Conservation (phyloP, 495 filamentous ascomycete genomes). For the Aspergillus coremiiformis region DNA sequence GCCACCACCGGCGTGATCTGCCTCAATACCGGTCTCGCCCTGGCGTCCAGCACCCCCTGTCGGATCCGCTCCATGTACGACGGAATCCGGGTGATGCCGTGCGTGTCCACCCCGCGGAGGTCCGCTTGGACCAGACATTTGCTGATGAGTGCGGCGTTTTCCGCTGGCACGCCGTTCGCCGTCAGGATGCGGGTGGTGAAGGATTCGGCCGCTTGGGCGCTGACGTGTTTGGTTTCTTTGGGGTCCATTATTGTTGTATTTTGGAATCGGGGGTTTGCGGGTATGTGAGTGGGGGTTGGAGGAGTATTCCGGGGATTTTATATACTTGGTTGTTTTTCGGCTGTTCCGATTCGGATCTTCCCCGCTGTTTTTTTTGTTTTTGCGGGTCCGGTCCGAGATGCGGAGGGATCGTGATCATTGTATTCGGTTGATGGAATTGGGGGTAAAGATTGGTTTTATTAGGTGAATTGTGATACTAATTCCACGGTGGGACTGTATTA, state of each 20-base stretch:
- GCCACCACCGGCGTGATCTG: slow-evolving; percentile 62
- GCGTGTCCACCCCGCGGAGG: slow-evolving; percentile 69
- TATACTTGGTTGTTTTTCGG: neutral
- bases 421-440: neutral
- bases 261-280: no score
- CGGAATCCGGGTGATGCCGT: slow-evolving; percentile 69
- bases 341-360: neutral
- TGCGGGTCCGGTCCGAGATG: neutral
- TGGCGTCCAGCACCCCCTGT: slow-evolving; percentile 53
- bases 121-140: slow-evolving; percentile 61
- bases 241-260: neutral
- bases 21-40: slow-evolving; percentile 46
- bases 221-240: neutral
- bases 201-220: neutral
- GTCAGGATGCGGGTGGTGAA: slow-evolving; percentile 45
- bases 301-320: neutral
- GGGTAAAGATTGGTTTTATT: no score
- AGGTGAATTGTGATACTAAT: no score
- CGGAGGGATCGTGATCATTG: neutral
- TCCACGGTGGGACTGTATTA: no score
- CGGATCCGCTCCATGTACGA: slow-evolving; percentile 68
- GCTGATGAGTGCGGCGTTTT: slow-evolving; percentile 53
- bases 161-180: slow-evolving; percentile 48
- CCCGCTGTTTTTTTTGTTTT: neutral
- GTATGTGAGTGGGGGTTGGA: neutral